phyloP scores from a whole-genome alignment of 371 early-diverging fungal genomes.

The Saksenaea oblongispora region DNA sequence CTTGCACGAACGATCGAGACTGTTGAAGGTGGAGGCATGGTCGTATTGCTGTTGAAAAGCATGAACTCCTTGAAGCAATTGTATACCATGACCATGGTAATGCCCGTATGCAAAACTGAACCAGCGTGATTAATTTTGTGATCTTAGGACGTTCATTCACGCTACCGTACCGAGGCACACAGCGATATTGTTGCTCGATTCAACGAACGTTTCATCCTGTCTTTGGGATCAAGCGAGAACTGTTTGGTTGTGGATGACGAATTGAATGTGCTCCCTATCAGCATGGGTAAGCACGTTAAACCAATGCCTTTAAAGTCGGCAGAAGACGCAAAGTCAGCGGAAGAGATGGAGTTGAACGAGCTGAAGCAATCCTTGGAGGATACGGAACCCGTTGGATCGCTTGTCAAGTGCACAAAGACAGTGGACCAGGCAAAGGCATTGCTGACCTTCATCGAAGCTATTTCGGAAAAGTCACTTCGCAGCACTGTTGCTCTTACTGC shows the following conservation, averaged over 20 bases:
- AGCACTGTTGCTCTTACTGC: slow-evolving; percentile 96
- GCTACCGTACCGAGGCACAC: slow-evolving; percentile 93
- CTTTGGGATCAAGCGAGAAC: slow-evolving; percentile 87
- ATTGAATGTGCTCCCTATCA: slow-evolving; percentile 94
- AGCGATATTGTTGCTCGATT: slow-evolving; percentile 95
- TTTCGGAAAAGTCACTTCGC: slow-evolving; percentile 90
- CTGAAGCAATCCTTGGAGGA: slow-evolving; percentile 85
- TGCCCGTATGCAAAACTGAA: neutral
- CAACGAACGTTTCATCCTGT: slow-evolving; percentile 97
- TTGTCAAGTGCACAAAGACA: slow-evolving; percentile 81
- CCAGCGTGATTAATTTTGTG: neutral
- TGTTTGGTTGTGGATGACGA: slow-evolving; percentile 97
- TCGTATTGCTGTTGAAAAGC: slow-evolving; percentile 91
- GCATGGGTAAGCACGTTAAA: slow-evolving; percentile 88
- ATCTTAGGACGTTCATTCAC: slow-evolving; percentile 83
- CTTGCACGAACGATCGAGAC: slow-evolving; percentile 98
- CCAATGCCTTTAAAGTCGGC: slow-evolving; percentile 67
- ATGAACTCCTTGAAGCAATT: slow-evolving; percentile 95
- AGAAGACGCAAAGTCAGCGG: slow-evolving; percentile 58
- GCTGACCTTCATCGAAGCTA: slow-evolving; percentile 93
- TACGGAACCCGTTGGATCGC: slow-evolving; percentile 84
- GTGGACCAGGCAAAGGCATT: slow-evolving; percentile 96
- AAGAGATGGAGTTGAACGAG: slow-evolving; percentile 74
- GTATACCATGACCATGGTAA: slow-evolving; percentile 96
- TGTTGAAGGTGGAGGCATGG: slow-evolving; percentile 98